These are phyloP conservation scores for Nakataea oryzae DNA, from an alignment of 2,329 filamentous ascomycete genomes.

Conservation along the genomic window DNA sequence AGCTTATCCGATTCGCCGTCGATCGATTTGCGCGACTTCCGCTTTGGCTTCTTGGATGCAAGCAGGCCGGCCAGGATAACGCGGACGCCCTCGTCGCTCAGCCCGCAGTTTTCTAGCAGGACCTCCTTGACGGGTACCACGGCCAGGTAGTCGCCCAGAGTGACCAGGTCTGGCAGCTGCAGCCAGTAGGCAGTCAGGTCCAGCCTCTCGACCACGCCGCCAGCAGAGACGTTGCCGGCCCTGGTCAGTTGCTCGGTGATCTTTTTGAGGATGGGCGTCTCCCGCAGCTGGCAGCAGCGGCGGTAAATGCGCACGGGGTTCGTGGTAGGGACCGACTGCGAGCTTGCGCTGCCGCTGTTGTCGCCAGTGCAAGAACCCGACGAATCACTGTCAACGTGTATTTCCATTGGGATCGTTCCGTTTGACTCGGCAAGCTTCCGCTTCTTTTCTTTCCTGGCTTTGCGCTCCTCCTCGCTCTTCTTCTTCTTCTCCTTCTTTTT, in stretches of 20 bases:
- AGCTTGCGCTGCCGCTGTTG: slow-evolving; percentile 25
- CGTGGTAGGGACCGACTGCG: slow-evolving; percentile 66
- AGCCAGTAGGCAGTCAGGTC: slow-evolving; percentile 80
- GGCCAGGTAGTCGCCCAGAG: slow-evolving; percentile 86
- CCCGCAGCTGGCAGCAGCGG: slow-evolving; percentile 85
- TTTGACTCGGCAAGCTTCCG: slow-evolving; percentile 78
- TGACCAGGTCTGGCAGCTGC: slow-evolving; percentile 72
- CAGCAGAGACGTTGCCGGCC: slow-evolving; percentile 51
- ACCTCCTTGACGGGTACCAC: slow-evolving; percentile 85
- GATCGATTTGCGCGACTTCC: slow-evolving; percentile 36
- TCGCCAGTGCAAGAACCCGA: slow-evolving; percentile 22
- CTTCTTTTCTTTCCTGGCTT: slow-evolving; percentile 84
- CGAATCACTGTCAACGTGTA: slow-evolving; percentile 61
- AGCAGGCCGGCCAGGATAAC: slow-evolving; percentile 80
- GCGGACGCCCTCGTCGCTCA: slow-evolving; percentile 78
- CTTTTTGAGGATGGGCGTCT: slow-evolving; percentile 84
- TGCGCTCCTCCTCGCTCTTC: slow-evolving; percentile 83
- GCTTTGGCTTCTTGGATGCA: slow-evolving; percentile 60
- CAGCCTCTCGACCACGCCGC: slow-evolving; percentile 71
- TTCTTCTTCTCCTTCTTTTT: slow-evolving; percentile 96
- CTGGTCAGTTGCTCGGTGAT: slow-evolving; percentile 80
- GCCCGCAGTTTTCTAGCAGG: slow-evolving; percentile 74
- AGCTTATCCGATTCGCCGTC: slow-evolving; percentile 23
- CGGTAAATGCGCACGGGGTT: slow-evolving; percentile 90
- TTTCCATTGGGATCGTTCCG: slow-evolving; percentile 74